These are phyloP conservation scores for Tetracentron sinense DNA, from an alignment of 164 flowering plant genomes.

Conservation along the genomic window DNA sequence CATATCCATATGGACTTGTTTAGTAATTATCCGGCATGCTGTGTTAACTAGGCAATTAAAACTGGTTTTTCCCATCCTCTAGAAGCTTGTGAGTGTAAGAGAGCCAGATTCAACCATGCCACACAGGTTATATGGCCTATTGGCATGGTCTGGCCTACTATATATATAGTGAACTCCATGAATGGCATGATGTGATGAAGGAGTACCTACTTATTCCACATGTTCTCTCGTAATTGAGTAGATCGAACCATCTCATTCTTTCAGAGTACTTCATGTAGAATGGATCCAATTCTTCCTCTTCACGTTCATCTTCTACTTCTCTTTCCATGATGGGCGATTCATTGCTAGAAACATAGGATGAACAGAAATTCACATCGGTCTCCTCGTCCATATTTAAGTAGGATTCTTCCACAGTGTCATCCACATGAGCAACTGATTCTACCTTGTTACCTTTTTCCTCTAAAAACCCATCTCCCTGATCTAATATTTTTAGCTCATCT, in stretches of 20 bases:
- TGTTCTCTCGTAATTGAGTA: slow-evolving; percentile 41
- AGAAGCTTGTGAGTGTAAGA: too few relatives aligned
- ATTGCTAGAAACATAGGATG: slow-evolving; percentile 4
- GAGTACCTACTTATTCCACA: slow-evolving; percentile 38
- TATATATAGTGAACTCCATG: too few relatives aligned
- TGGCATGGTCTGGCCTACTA: too few relatives aligned
- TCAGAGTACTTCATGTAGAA: slow-evolving; percentile 34
- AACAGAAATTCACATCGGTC: neutral
- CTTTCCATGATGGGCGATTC: neutral
- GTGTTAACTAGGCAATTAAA: neutral
- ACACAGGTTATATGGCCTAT: too few relatives aligned
- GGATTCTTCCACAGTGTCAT: slow-evolving; percentile 1
- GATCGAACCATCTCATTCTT: slow-evolving; percentile 51
- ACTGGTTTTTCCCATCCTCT: too few relatives aligned
- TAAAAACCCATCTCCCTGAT: slow-evolving; percentile 3
- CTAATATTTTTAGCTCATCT: slow-evolving; percentile 2
- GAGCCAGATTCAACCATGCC: too few relatives aligned
- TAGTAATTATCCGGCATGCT: neutral
- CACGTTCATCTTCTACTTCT: neutral
- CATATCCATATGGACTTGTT: too few relatives aligned
- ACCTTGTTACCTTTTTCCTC: slow-evolving; percentile 2
- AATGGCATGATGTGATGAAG: neutral
- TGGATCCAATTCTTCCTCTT: slow-evolving; percentile 24
- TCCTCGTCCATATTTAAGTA: neutral
- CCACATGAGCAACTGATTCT: neutral